Percentiles rank a stretch among this genome's conserved stretches.
phyloP scores from a whole-genome alignment of 345 rosid species.

The Hirschfeldia incana region DNA sequence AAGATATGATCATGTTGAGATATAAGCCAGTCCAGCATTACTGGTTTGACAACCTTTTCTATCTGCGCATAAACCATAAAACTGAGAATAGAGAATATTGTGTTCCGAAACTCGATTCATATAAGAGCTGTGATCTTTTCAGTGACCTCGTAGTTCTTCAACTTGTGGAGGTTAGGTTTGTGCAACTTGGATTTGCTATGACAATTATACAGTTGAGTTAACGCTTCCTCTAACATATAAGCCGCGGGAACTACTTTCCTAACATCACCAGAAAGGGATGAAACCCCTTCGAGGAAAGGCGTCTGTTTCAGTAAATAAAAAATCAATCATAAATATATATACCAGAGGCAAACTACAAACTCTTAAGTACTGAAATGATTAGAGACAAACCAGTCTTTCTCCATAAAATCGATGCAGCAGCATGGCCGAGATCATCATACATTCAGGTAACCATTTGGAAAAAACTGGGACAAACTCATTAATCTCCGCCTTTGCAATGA shows the following conservation, averaged over 20 bases:
- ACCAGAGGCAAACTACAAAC: conserved; percentile 19
- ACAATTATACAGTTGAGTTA: conserved; percentile 56
- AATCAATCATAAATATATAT: conserved; percentile 11
- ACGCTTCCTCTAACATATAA: conserved; percentile 60
- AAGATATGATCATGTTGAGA: conserved; percentile 83
- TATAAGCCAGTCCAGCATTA: conserved; percentile 95
- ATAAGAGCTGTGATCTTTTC: conserved; percentile 1
- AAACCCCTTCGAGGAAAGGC: conserved; percentile 67
- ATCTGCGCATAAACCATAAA: conserved; percentile 54
- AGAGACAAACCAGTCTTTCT: conserved; percentile 80
- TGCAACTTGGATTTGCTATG: conserved; percentile 44
- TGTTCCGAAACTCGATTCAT: conserved; percentile 8
- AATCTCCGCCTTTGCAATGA: conserved; percentile 74
- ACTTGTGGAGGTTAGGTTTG: conserved; percentile 41
- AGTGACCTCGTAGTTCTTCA: conserved; percentile 70
- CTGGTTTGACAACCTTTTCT: conserved; percentile 64
- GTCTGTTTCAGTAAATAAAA: conserved; percentile 49
- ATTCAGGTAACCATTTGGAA: conserved; percentile 63
- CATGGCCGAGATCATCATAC: conserved; percentile 59
- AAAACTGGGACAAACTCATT: conserved; percentile 64
- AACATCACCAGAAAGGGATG: conserved; percentile 75
- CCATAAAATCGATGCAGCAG: conserved; percentile 75
- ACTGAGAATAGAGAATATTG: neutral
- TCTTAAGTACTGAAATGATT: conserved; percentile 14
- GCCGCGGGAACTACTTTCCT: conserved; percentile 85